Evolutionary conservation across 805 yeast species (phyloP).

Genomic region (Sugiyamaella mastotermitis): DNA sequence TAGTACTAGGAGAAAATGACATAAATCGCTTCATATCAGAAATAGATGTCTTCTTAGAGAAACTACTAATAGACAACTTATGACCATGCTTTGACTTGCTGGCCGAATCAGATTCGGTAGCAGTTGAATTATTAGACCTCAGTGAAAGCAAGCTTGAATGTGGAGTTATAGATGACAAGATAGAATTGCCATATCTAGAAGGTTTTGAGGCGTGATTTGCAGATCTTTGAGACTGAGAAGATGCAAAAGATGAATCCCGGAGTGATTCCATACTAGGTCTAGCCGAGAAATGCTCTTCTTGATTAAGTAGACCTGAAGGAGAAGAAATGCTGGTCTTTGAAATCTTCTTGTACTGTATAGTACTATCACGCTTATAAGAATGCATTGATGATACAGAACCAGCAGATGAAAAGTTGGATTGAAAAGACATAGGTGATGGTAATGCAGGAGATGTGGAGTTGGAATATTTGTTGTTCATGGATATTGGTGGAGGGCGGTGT

Average conservation of each 20-base stretch:
- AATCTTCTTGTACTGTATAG: conserved; percentile 10
- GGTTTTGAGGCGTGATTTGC: background rate
- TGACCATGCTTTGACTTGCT: conserved; percentile 3
- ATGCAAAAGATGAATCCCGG: background rate
- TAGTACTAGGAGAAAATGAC: conserved; percentile 8
- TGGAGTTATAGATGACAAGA: conserved; percentile 9
- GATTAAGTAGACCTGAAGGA: conserved; percentile 9
- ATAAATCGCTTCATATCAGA: conserved; percentile 10
- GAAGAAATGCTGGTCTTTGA: conserved; percentile 11
- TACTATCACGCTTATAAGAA: conserved; percentile 12
- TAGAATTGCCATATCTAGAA: conserved; percentile 1
- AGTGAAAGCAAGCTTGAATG: conserved; percentile 9
- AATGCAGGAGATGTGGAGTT: background rate
- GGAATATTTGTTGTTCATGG: background rate
- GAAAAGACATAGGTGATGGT: no score
- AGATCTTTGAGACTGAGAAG: background rate
- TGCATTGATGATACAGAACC: conserved; percentile 11
- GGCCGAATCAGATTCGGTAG: background rate
- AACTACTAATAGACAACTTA: conserved; percentile 8
- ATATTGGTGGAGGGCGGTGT: background rate
- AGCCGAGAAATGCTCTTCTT: conserved; percentile 8
- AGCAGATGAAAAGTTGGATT: background rate
- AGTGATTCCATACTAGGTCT: conserved; percentile 6
- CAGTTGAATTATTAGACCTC: background rate
- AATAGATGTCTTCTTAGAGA: conserved; percentile 8